Conservation (phyloP, 805 yeast genomes). For the Barnettozyma siamensis region DNA sequence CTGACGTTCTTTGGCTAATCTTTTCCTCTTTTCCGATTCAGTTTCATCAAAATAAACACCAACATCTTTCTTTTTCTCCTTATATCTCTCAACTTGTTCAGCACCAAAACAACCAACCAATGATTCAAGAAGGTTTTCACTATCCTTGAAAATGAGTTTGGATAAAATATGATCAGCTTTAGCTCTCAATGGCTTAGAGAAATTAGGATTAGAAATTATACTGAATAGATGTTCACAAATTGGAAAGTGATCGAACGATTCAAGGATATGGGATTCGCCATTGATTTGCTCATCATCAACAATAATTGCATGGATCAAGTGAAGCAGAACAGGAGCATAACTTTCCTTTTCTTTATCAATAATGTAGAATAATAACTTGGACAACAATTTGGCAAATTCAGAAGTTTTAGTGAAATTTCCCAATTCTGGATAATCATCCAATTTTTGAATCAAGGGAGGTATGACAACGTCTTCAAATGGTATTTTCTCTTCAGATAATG, state of each 20-base stretch:
- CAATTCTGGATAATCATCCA: conserved; percentile 34
- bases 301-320: conserved; percentile 61
- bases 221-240: conserved; percentile 49
- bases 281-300: conserved; percentile 40
- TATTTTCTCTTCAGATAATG: neutral
- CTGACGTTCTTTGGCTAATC: conserved; percentile 58
- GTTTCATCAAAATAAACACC: conserved; percentile 40
- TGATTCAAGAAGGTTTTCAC: conserved; percentile 42
- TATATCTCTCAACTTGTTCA: conserved; percentile 43
- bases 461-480: conserved; percentile 36
- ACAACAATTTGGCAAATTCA: conserved; percentile 50
- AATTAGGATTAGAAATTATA: conserved; percentile 40
- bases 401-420: conserved; percentile 46
- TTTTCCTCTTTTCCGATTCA: conserved; percentile 47
- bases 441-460: conserved; percentile 35
- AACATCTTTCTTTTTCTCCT: conserved; percentile 38
- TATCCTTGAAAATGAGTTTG: conserved; percentile 41
- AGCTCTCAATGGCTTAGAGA: conserved; percentile 41
- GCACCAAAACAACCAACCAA: conserved; percentile 54
- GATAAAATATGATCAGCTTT: conserved; percentile 59
- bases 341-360: conserved; percentile 46
- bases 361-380: conserved; percentile 51
- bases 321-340: conserved; percentile 55
- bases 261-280: conserved; percentile 37
- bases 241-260: conserved; percentile 48